Conservation (phyloP, 257 asterid genomes). For the Plantago ovata region DNA sequence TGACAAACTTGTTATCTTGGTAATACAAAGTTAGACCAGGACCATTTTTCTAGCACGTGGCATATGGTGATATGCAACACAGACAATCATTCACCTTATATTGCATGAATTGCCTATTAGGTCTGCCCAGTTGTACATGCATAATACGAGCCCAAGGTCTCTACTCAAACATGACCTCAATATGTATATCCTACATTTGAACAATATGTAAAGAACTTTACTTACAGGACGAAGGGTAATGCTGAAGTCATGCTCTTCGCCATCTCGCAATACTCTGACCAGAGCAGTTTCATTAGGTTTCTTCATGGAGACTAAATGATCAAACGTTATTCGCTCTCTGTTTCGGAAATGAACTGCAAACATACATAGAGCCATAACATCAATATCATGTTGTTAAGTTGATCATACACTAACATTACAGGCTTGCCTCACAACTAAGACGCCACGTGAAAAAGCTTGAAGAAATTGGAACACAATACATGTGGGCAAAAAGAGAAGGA, state of each 20-base stretch:
- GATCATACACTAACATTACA: constrained; percentile 12
- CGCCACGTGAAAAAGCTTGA: constrained; percentile 15
- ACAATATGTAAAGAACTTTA: constrained; percentile 11
- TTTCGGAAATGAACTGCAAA: constrained; percentile 84
- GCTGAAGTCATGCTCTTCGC: constrained; percentile 62
- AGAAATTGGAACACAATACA: neutral
- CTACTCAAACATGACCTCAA: constrained; percentile 10
- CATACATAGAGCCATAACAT: constrained; percentile 18
- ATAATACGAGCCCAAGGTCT: neutral
- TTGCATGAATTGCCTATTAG: neutral
- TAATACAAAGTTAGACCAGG: too few species aligned
- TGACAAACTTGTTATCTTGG: too few species aligned
- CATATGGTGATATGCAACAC: too few species aligned
- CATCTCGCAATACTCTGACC: constrained; percentile 69
- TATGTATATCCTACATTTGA: neutral
- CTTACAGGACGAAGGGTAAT: constrained; percentile 86
- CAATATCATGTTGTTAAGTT: constrained; percentile 14
- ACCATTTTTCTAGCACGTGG: too few species aligned
- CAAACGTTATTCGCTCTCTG: constrained; percentile 92
- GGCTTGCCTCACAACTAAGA: neutral
- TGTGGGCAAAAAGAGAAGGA: constrained; percentile 9
- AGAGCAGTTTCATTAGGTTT: constrained; percentile 84
- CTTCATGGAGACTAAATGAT: constrained; percentile 98
- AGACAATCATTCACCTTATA: neutral
- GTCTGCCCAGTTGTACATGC: too few species aligned